A percentile compares a stretch with the other conserved stretches of the same genome.
Conservation (phyloP, 441 rosid genomes). For the Bruguiera hainesii region DNA sequence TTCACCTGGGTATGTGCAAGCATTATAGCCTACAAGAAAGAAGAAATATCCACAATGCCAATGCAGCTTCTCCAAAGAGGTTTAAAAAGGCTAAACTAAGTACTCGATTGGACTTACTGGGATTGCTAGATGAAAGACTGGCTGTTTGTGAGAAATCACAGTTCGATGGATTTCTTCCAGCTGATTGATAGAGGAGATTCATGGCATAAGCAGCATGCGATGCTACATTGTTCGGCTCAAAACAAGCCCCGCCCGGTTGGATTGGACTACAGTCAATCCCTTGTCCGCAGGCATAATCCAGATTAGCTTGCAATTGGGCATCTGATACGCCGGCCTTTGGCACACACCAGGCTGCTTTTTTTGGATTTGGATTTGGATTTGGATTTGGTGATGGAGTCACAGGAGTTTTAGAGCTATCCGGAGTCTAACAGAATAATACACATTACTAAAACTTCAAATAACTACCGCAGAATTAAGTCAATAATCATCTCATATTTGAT, state of each 20-base stretch:
- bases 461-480: too few relatives aligned
- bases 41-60: background rate
- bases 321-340: constrained; percentile 52
- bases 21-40: constrained; percentile 30
- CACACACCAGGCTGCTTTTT: constrained; percentile 50
- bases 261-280: constrained; percentile 59
- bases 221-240: constrained; percentile 53
- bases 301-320: constrained; percentile 53
- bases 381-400: constrained; percentile 29
- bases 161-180: constrained; percentile 33
- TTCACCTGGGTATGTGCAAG: constrained; percentile 41
- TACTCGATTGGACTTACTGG: constrained; percentile 42
- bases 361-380: constrained; percentile 22
- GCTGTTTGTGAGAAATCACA: constrained; percentile 73
- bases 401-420: constrained; percentile 21
- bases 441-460: background rate
- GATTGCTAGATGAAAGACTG: constrained; percentile 45
- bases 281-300: constrained; percentile 65
- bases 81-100: background rate
- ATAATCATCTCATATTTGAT: too few relatives aligned
- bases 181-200: constrained; percentile 58
- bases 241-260: constrained; percentile 68
- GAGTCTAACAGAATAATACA: constrained; percentile 15
- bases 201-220: constrained; percentile 73
- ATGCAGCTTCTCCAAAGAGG: too few relatives aligned